A percentile compares a stretch with the other conserved stretches of the same genome.
Evolutionary conservation across 1,139 yeast genomes (phyloP).

Genomic region (Hansenula sp.): DNA sequence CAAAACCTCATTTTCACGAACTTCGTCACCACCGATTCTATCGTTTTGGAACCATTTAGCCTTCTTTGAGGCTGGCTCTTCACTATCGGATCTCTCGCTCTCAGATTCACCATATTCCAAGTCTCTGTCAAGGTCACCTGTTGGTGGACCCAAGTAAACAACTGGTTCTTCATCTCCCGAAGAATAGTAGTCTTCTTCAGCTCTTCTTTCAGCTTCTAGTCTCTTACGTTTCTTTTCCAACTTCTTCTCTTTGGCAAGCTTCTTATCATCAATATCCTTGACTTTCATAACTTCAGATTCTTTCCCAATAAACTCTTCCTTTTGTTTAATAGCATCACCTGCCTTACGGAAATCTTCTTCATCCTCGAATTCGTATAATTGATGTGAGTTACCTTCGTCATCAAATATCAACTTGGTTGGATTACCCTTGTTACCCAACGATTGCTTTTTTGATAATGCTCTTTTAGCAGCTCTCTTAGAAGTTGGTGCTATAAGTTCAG

Average conservation of each 20-base stretch:
- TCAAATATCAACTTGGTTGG: slow-evolving; percentile 84
- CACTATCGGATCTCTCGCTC: slow-evolving; percentile 33
- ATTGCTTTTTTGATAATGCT: slow-evolving; percentile 81
- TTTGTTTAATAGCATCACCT: slow-evolving; percentile 73
- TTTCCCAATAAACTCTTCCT: slow-evolving; percentile 56
- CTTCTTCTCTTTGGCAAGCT: slow-evolving; percentile 73
- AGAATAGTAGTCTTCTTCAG: slow-evolving; percentile 30
- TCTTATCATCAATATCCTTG: slow-evolving; percentile 77
- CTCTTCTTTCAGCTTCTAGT: slow-evolving; percentile 72
- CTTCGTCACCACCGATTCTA: slow-evolving; percentile 28
- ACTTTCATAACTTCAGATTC: slow-evolving; percentile 66
- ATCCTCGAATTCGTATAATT: slow-evolving; percentile 83
- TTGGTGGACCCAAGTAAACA: slow-evolving; percentile 11
- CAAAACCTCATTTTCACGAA: slow-evolving; percentile 36
- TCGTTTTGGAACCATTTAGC: slow-evolving; percentile 57
- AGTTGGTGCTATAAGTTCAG: slow-evolving; percentile 54
- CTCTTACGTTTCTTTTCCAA: slow-evolving; percentile 88
- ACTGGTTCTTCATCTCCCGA: slow-evolving; percentile 26
- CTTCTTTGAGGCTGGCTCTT: slow-evolving; percentile 47
- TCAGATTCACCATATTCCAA: slow-evolving; percentile 24
- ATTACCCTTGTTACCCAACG: slow-evolving; percentile 58
- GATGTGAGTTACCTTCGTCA: slow-evolving; percentile 91
- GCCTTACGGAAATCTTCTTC: slow-evolving; percentile 79
- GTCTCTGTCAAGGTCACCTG: slow-evolving; percentile 12
- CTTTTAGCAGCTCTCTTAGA: slow-evolving; percentile 87